Conservation (phyloP, 805 yeast species). For the Candida sanyiensis region DNA sequence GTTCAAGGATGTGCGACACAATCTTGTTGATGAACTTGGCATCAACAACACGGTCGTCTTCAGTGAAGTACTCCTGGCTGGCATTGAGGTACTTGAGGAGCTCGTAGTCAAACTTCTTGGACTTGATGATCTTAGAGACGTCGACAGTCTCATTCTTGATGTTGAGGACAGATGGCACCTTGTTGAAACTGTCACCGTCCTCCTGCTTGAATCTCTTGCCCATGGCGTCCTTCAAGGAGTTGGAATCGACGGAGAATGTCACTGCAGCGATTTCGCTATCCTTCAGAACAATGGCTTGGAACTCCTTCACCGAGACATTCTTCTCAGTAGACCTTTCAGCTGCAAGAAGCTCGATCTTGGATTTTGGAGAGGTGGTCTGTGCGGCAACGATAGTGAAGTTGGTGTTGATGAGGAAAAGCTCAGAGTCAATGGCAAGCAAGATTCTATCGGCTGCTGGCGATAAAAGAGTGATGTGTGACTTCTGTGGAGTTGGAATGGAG, state of each 20-base stretch:
- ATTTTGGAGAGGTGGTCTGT: constrained; percentile 15
- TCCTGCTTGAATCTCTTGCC: constrained; percentile 45
- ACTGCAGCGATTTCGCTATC: constrained; percentile 25
- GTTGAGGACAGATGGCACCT: constrained; percentile 27
- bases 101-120: constrained; percentile 27
- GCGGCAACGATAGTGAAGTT: constrained; percentile 25
- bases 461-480: constrained; percentile 11
- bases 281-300: constrained; percentile 18
- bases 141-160: constrained; percentile 15
- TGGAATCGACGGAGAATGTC: constrained; percentile 55
- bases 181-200: constrained; percentile 13
- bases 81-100: constrained; percentile 30
- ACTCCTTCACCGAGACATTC: constrained; percentile 9
- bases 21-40: constrained; percentile 45
- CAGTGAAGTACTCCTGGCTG: constrained; percentile 50
- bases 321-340: constrained; percentile 9
- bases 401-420: constrained; percentile 34
- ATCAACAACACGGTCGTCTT: constrained; percentile 61
- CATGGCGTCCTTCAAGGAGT: constrained; percentile 60
- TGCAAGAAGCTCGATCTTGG: constrained; percentile 14
- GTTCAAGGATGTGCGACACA: constrained; percentile 37
- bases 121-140: constrained; percentile 21
- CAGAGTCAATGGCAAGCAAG: constrained; percentile 20
- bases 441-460: constrained; percentile 27
- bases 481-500: constrained; percentile 3